Percentiles rank a stretch among this genome's conserved stretches.
These are phyloP conservation scores for Cephalotrichum gorgonifer DNA, from an alignment of 2,329 filamentous ascomycete genomes.

Conservation along the genomic window DNA sequence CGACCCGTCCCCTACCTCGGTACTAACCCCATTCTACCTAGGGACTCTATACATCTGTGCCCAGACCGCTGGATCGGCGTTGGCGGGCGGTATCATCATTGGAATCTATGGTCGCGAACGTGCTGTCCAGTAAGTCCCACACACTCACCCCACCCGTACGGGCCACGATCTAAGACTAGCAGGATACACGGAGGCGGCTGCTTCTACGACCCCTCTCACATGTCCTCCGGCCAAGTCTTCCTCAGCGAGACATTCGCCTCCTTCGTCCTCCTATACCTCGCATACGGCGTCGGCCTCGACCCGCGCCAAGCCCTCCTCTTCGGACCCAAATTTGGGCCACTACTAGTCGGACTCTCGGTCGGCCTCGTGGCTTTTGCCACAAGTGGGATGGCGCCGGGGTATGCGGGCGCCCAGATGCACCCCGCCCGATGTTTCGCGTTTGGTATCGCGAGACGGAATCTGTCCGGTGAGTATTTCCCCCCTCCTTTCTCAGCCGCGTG, in stretches of 20 bases:
- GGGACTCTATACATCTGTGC: conserved; percentile 33
- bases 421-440: conserved; percentile 33
- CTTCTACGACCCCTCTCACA: conserved; percentile 21
- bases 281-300: conserved; percentile 43
- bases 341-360: conserved; percentile 32
- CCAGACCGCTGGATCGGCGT: conserved; percentile 31
- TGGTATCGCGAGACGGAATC: conserved; percentile 22
- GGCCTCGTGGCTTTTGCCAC: conserved; percentile 24
- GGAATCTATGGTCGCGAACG: conserved; percentile 19
- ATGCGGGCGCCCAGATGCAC: conserved; percentile 30
- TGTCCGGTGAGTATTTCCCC: conserved; percentile 8
- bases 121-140: conserved; percentile 15
- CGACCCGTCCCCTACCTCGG: not conserved
- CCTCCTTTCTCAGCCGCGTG: not conserved
- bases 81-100: conserved; percentile 30
- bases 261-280: conserved; percentile 22
- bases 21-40: not conserved
- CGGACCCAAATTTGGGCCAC: conserved; percentile 35
- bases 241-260: conserved; percentile 34
- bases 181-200: conserved; percentile 24
- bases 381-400: conserved; percentile 26
- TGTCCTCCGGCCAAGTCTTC: conserved; percentile 28
- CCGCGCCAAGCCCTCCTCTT: conserved; percentile 37
- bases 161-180: not conserved
- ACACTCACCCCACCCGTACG: not conserved